phyloP scores from a whole-genome alignment of 1,284 basidiomycete species.

The Pseudomicrostroma phylloplanum region DNA sequence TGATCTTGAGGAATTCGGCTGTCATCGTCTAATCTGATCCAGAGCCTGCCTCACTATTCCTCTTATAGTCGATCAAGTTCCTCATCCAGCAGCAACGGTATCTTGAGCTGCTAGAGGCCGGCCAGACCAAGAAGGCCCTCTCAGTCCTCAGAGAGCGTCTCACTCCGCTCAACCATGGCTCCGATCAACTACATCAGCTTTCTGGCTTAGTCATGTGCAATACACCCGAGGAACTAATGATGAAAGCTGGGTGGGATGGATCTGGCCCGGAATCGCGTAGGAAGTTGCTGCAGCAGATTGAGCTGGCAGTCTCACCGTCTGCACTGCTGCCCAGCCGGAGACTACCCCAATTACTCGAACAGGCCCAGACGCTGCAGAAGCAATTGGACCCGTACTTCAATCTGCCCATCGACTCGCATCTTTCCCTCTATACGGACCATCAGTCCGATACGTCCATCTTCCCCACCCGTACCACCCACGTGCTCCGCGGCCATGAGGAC shows the following conservation, averaged over 20 bases:
- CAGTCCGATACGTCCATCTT: slow-evolving; percentile 69
- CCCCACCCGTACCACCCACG: slow-evolving; percentile 64
- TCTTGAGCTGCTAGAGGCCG: slow-evolving; percentile 80
- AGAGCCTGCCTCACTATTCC: slow-evolving; percentile 32
- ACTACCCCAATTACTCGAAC: slow-evolving; percentile 74
- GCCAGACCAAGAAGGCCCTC: slow-evolving; percentile 74
- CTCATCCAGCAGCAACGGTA: slow-evolving; percentile 92
- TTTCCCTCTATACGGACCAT: slow-evolving; percentile 82
- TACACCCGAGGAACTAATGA: slow-evolving; percentile 68
- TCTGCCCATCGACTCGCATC: slow-evolving; percentile 53
- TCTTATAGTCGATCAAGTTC: slow-evolving; percentile 68
- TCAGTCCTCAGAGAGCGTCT: slow-evolving; percentile 79
- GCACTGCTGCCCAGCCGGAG: slow-evolving; percentile 88
- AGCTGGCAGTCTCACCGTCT: slow-evolving; percentile 77
- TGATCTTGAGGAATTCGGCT: not conserved
- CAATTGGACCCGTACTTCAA: slow-evolving; percentile 43
- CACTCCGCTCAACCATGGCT: slow-evolving; percentile 57
- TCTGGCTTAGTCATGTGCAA: slow-evolving; percentile 37
- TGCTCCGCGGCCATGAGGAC: slow-evolving; percentile 76
- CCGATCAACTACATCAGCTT: slow-evolving; percentile 33
- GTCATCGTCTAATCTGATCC: slow-evolving; percentile 7
- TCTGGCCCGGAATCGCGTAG: slow-evolving; percentile 70
- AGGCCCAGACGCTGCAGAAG: slow-evolving; percentile 71
- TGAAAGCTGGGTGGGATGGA: slow-evolving; percentile 82
- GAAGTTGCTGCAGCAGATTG: slow-evolving; percentile 69